Conservation (phyloP, 176 grass and related monocot genomes). For the Dendrocalamus sinicus region DNA sequence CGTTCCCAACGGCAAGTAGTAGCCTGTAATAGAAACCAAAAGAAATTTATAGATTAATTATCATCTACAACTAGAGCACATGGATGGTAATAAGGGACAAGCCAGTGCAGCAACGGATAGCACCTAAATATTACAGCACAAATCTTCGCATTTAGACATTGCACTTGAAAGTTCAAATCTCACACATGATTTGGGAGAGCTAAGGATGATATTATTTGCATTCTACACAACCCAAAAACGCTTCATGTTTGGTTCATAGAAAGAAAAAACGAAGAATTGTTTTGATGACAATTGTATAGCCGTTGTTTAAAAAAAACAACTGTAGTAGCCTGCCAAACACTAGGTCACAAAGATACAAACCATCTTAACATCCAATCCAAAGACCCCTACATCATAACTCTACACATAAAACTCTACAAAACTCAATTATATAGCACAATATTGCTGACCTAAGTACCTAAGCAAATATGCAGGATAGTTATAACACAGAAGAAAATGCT, state of each 20-base stretch:
- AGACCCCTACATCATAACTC: not conserved
- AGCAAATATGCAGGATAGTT: not conserved
- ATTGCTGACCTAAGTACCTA: not conserved
- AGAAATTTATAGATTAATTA: not conserved
- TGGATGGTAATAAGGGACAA: not conserved
- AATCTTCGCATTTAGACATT: not conserved
- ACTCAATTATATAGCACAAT: not conserved
- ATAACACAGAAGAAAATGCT: not conserved
- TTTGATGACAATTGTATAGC: not conserved
- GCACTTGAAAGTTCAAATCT: not conserved
- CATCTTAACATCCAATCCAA: not conserved
- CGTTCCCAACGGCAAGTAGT: not conserved
- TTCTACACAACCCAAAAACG: not conserved
- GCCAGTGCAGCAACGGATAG: not conserved
- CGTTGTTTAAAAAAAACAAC: not conserved
- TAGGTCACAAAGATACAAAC: not conserved
- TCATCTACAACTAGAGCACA: not conserved
- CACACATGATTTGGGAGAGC: not conserved
- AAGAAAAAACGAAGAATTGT: not conserved
- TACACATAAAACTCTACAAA: not conserved
- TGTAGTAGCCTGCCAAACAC: not conserved
- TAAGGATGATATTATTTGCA: not conserved
- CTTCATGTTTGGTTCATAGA: not conserved
- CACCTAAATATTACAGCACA: not conserved
- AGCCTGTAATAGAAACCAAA: constrained; percentile 21